These are phyloP conservation scores for Ophiocordyceps camponoti-saundersi DNA, from an alignment of 2,329 filamentous ascomycete species.

Conservation along the genomic window DNA sequence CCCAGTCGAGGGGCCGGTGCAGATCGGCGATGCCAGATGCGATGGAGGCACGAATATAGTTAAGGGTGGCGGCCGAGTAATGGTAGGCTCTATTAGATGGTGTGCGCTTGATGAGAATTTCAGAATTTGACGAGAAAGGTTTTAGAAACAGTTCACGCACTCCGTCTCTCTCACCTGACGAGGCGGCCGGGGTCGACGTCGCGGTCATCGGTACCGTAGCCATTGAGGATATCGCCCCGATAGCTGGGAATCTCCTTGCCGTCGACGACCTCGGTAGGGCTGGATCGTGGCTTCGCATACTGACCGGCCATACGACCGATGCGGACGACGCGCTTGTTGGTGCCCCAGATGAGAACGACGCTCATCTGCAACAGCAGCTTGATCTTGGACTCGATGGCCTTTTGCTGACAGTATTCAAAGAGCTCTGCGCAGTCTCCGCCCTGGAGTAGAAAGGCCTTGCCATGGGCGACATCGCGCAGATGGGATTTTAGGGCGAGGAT, in stretches of 20 bases:
- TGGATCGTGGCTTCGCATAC: slow-evolving; percentile 90
- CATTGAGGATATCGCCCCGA: slow-evolving; percentile 90
- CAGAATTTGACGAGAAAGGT: background rate
- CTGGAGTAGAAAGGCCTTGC: slow-evolving; percentile 86
- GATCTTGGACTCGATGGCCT: slow-evolving; percentile 86
- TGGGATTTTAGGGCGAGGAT: slow-evolving; percentile 65
- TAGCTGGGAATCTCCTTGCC: slow-evolving; percentile 77
- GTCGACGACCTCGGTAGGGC: slow-evolving; percentile 65
- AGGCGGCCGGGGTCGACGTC: slow-evolving; percentile 69
- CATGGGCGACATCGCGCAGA: slow-evolving; percentile 71
- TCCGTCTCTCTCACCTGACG: slow-evolving; percentile 35
- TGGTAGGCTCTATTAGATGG: slow-evolving; percentile 62
- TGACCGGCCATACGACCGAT: slow-evolving; percentile 95
- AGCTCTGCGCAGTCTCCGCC: slow-evolving; percentile 95
- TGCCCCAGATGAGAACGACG: slow-evolving; percentile 82
- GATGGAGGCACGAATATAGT: slow-evolving; percentile 75
- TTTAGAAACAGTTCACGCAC: background rate
- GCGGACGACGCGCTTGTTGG: slow-evolving; percentile 65
- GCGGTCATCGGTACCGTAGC: slow-evolving; percentile 59
- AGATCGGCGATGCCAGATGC: slow-evolving; percentile 84
- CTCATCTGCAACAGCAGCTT: slow-evolving; percentile 97
- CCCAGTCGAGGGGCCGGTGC: slow-evolving; percentile 88
- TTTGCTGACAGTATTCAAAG: slow-evolving; percentile 87
- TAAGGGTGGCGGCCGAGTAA: slow-evolving; percentile 84
- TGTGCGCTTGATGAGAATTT: background rate